A percentile compares a stretch with the other conserved stretches of the same genome.
phyloP scores from a whole-genome alignment of 345 rosid species.

The Noccaea caerulescens region DNA sequence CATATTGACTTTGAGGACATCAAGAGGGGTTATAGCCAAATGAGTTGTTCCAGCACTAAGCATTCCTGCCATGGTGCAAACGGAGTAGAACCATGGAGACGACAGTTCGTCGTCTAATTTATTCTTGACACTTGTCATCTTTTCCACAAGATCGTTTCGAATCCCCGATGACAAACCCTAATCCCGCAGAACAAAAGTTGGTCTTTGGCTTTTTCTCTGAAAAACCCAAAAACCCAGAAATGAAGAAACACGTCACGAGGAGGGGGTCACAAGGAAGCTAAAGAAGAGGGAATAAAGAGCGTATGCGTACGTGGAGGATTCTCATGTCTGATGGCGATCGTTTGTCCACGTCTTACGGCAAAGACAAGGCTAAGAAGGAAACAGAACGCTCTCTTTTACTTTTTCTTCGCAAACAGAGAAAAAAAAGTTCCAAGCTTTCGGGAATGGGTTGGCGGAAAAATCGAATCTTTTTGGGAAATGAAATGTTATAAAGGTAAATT shows the following conservation, averaged over 20 bases:
- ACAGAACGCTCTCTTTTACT: slow-evolving; percentile 29
- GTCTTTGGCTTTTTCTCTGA: slow-evolving; percentile 19
- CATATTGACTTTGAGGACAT: slow-evolving; percentile 74
- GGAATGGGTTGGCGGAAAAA: slow-evolving; percentile 39
- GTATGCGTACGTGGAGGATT: slow-evolving; percentile 33
- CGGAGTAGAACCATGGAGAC: slow-evolving; percentile 47
- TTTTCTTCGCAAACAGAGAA: background rate
- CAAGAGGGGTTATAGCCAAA: slow-evolving; percentile 66
- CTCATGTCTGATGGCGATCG: slow-evolving; percentile 37
- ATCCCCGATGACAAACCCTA: slow-evolving; percentile 23
- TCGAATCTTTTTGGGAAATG: slow-evolving; percentile 7
- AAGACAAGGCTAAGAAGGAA: slow-evolving; percentile 37
- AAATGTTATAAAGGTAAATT: background rate
- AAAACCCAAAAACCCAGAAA: slow-evolving; percentile 21
- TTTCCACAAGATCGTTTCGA: background rate
- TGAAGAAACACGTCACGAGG: slow-evolving; percentile 23
- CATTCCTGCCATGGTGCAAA: slow-evolving; percentile 67
- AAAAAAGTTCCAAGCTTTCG: slow-evolving; percentile 38
- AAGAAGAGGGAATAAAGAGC: slow-evolving; percentile 10
- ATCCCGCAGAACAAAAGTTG: slow-evolving; percentile 14
- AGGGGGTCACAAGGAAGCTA: slow-evolving; percentile 9
- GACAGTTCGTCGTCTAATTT: slow-evolving; percentile 36
- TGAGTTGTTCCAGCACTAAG: slow-evolving; percentile 72
- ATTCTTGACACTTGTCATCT: slow-evolving; percentile 40
- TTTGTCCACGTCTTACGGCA: slow-evolving; percentile 46